Conservation (phyloP, 2,329 filamentous ascomycete species). For the Colletotrichum lindemuthianum region DNA sequence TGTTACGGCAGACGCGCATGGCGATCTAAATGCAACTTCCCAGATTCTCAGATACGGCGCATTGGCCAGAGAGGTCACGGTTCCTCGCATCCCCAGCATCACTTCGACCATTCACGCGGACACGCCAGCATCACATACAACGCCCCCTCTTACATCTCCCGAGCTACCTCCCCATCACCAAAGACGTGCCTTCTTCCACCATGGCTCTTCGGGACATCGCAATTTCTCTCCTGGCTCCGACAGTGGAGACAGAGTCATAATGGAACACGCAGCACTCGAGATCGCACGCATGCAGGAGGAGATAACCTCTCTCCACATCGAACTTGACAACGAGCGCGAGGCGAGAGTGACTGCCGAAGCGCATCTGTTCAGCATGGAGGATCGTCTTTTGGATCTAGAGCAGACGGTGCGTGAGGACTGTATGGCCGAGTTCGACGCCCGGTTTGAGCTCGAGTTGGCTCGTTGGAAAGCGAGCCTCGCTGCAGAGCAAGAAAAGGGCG, state of each 20-base stretch:
- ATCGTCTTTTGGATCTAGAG: constrained; percentile 75
- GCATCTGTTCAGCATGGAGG: constrained; percentile 75
- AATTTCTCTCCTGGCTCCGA: constrained; percentile 52
- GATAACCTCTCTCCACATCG: constrained; percentile 77
- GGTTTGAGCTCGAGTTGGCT: constrained; percentile 77
- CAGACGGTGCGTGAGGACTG: constrained; percentile 90
- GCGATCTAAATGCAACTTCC: constrained; percentile 96
- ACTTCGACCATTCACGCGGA: constrained; percentile 73
- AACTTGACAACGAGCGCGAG: constrained; percentile 76
- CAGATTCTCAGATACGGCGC: constrained; percentile 96
- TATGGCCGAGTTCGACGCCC: constrained; percentile 83
- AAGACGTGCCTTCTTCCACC: constrained; percentile 27
- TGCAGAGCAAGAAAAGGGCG: constrained; percentile 80
- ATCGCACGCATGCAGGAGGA: constrained; percentile 83
- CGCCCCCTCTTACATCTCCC: constrained; percentile 38
- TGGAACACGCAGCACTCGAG: constrained; percentile 84
- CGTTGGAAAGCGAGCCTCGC: constrained; percentile 85
- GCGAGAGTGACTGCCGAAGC: constrained; percentile 77
- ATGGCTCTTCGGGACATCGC: constrained; percentile 43
- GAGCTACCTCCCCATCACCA: constrained; percentile 17
- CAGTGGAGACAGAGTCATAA: constrained; percentile 71
- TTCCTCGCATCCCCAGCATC: constrained; percentile 86
- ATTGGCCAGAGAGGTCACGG: constrained; percentile 90
- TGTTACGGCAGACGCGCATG: constrained; percentile 90
- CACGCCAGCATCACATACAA: constrained; percentile 39